phyloP scores from a whole-genome alignment of 306 rosid genomes.

The Mimosa bimucronata region DNA sequence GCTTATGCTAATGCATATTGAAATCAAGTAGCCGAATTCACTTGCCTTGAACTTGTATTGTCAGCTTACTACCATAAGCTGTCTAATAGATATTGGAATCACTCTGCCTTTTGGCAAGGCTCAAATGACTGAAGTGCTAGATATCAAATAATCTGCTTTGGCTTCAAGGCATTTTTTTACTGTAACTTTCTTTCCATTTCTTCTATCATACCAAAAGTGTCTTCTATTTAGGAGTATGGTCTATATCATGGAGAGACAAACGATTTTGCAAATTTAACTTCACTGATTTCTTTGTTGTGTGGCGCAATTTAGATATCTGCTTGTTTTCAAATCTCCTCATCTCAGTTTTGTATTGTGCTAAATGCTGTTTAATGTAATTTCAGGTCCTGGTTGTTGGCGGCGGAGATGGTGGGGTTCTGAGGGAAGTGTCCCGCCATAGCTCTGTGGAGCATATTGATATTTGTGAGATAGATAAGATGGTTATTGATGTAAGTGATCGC shows the following conservation, averaged over 20 bases:
- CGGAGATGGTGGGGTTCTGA: conserved; percentile 95
- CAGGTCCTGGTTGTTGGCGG: conserved; percentile 99
- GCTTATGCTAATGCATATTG: background rate
- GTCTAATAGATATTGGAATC: background rate
- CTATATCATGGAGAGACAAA: conserved; percentile 7
- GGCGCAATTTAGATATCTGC: background rate
- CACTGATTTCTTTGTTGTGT: conserved; percentile 13
- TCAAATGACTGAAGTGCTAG: background rate
- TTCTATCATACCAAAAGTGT: background rate
- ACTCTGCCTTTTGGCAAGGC: background rate
- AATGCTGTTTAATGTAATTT: conserved; percentile 17
- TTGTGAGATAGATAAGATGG: conserved; percentile 98
- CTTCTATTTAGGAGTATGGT: background rate
- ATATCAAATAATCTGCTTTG: background rate
- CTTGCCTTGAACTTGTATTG: conserved; percentile 1
- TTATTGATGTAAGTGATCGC: conserved; percentile 77
- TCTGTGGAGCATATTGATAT: conserved; percentile 92
- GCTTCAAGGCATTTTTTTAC: background rate
- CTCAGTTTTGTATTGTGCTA: conserved; percentile 1
- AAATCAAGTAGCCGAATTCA: background rate
- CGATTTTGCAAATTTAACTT: background rate
- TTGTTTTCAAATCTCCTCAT: conserved; percentile 16
- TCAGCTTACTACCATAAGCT: background rate
- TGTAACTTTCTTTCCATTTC: conserved; percentile 7
- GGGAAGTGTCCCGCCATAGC: conserved; percentile 87